Base-by-base conservation (phyloP, 768 basidiomycete genomes). In the Gymnopilus junonius region DNA sequence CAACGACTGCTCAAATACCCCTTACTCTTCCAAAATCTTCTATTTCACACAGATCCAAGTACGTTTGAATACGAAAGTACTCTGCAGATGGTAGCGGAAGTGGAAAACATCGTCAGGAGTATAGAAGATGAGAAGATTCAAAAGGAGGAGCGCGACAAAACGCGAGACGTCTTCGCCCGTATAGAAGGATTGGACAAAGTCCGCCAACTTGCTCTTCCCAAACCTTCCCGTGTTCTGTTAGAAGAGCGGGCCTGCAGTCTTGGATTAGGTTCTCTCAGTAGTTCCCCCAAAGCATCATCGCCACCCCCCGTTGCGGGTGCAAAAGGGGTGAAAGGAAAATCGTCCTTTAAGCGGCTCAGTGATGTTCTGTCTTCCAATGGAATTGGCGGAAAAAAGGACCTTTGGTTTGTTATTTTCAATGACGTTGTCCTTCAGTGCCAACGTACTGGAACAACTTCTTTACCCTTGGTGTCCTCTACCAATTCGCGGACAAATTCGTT, bases 111-210 rank as follows among this genome's bases (percentile, higher is more conserved):
- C 69, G 97, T 99, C 51, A 85, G 97, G 46, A 93, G 92, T 64
- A 98, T 99, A 59, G 97, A 99, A 75, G 97, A 98, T 70, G 95
- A 99, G 80, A 99, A 99, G 82, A 92, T 95, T 59, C 91, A 93
- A 73, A 94, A 94, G 76, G 97, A 99, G 73, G 95, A 97, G 73
- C 88, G 97, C 32, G 94, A 97, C 77, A 92, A 91, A 80, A 97
- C 96, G 3, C 83, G 97, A 14, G 97, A 99, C 74, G 91, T 94
- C 2, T 93, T 97, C 68, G 97, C 96, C 4, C 88, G 97, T 8
- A 98, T 99, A 31, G 97, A 99, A 62, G 97, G 97, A 2, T 77
- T 99, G 53, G 95, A 98, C 74, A 94, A 93, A 73, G 95, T 94
- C 74, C 90, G 90, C 74, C 95, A 96, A 71, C 81, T 99, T 45